These are phyloP conservation scores for Xylaria castorea DNA, from an alignment of 495 filamentous ascomycete species.

Conservation along the genomic window DNA sequence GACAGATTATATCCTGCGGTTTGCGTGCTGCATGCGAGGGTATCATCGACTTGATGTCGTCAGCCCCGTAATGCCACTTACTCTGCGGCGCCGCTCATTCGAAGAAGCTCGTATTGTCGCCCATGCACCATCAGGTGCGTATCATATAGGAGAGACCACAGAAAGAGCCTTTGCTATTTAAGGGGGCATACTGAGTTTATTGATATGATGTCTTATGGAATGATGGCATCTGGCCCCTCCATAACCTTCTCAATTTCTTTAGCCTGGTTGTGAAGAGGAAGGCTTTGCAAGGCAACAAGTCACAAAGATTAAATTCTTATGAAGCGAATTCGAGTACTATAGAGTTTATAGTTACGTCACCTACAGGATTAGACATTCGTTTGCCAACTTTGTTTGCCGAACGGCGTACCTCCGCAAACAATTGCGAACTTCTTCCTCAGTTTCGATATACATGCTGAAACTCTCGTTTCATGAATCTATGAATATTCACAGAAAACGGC, in stretches of 20 bases:
- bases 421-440: not conserved
- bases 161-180: not conserved
- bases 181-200: not conserved
- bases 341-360: not conserved
- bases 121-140: not conserved
- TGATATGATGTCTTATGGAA: not conserved
- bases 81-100: not conserved
- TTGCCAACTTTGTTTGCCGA: conserved; percentile 15
- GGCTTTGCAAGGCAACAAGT: not conserved
- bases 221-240: not conserved
- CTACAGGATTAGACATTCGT: not conserved
- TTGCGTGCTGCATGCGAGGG: not conserved
- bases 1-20: not conserved
- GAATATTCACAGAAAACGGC: not conserved
- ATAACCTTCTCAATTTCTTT: not conserved
- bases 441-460: not conserved
- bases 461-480: not conserved
- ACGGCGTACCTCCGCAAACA: conserved; percentile 10
- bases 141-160: not conserved
- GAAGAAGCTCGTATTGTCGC: not conserved
- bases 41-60: not conserved
- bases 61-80: not conserved
- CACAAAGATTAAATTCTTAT: not conserved
- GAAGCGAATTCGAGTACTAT: not conserved
- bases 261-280: not conserved